A percentile compares a stretch with the other conserved stretches of the same genome.
Conservation (phyloP, 2,329 filamentous ascomycete genomes). For the Monilinia fructicola region DNA sequence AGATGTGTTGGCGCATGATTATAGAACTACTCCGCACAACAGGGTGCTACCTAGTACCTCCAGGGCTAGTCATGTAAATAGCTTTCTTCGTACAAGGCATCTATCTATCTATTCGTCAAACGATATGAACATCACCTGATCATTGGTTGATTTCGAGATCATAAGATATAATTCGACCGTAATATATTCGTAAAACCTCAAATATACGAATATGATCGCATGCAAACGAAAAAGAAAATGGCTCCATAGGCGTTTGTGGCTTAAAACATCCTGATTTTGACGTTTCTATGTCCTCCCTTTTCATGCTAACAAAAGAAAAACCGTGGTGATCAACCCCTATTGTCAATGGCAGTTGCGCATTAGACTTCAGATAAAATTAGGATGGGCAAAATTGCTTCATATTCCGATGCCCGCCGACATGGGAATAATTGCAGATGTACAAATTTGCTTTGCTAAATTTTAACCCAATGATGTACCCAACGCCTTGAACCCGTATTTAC, state of each 20-base stretch:
- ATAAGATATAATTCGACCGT: background rate
- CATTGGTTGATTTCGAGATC: background rate
- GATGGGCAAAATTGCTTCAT: constrained; percentile 14
- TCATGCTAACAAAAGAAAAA: constrained; percentile 14
- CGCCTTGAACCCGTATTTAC: constrained; percentile 19
- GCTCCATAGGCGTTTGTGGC: constrained; percentile 9
- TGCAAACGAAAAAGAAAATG: background rate
- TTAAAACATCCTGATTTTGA: constrained; percentile 3
- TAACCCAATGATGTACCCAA: constrained; percentile 9
- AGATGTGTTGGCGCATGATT: too few species aligned
- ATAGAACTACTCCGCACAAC: too few species aligned
- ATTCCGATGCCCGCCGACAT: constrained; percentile 1
- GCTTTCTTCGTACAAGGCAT: too few species aligned
- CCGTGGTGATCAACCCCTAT: constrained; percentile 6
- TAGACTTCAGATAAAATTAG: constrained; percentile 4
- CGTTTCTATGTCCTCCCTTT: background rate
- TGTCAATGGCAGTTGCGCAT: constrained; percentile 3
- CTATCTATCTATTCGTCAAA: background rate
- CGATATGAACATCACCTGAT: background rate
- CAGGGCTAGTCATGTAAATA: too few species aligned
- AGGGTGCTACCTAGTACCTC: too few species aligned
- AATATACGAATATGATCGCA: background rate
- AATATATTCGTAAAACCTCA: background rate
- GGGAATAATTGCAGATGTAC: constrained; percentile 19
- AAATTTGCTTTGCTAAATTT: constrained; percentile 19